Percentiles rank a stretch among this genome's conserved stretches.
Evolutionary conservation across 2,329 filamentous ascomycete genomes (phyloP).

Genomic region (Diplodia scrobiculata): DNA sequence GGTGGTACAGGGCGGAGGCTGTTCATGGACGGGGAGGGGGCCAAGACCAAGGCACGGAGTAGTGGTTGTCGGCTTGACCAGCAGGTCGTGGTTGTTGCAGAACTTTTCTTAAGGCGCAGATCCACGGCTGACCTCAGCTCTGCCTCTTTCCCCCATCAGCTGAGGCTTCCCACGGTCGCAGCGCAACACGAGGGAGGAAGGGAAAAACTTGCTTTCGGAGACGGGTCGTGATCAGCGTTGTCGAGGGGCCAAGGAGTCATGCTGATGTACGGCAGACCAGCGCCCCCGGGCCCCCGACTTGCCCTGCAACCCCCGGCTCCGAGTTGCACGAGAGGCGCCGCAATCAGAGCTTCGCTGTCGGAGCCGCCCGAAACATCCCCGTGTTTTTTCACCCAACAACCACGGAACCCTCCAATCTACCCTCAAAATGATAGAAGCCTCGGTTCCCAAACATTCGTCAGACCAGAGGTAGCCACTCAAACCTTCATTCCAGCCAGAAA

Average conservation of each 20-base stretch:
- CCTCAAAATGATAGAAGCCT: background rate
- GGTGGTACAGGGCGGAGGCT: constrained; percentile 1
- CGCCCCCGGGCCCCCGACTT: background rate
- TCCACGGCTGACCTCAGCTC: background rate
- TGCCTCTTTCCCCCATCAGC: background rate
- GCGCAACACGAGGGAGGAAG: background rate
- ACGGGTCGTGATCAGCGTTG: background rate
- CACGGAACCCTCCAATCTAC: background rate
- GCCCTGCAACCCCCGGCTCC: background rate
- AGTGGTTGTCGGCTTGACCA: background rate
- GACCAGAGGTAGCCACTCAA: too few relatives aligned
- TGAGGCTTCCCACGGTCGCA: background rate
- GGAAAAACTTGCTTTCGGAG: background rate
- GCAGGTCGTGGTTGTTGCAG: background rate
- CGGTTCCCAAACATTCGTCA: background rate
- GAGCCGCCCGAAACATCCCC: background rate
- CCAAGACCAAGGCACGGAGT: background rate
- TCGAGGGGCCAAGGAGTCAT: background rate
- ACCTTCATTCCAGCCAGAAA: background rate
- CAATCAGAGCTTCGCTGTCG: background rate
- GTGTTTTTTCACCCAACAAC: background rate
- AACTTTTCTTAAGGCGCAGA: background rate
- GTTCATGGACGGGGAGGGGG: background rate
- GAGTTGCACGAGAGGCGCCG: background rate
- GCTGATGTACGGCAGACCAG: too few relatives aligned